These are phyloP conservation scores for Alternaria atra DNA, from an alignment of 2,329 filamentous ascomycete species.

Conservation along the genomic window DNA sequence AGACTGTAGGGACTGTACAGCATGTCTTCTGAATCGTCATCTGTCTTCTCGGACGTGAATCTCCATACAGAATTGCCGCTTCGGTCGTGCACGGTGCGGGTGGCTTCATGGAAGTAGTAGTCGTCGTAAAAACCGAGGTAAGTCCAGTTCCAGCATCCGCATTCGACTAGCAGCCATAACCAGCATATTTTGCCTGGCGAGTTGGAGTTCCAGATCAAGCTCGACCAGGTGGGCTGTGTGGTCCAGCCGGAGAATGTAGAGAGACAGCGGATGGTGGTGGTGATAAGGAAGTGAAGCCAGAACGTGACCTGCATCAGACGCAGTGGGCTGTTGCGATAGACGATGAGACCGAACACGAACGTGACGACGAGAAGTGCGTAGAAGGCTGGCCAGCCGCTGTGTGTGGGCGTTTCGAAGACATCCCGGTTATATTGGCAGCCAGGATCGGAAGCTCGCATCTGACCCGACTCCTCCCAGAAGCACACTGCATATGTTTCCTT, in stretches of 20 bases:
- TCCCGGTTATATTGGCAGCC: neutral
- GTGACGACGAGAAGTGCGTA: neutral
- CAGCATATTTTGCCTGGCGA: neutral
- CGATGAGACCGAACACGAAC: neutral
- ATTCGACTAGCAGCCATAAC: neutral
- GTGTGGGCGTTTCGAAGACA: neutral
- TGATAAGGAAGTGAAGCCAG: constrained; percentile 2
- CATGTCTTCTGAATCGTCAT: neutral
- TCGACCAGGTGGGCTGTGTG: neutral
- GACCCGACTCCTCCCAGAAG: neutral
- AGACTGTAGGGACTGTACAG: neutral
- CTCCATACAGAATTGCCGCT: neutral
- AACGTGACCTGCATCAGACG: neutral
- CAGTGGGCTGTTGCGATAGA: neutral
- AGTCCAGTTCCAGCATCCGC: neutral
- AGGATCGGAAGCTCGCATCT: neutral
- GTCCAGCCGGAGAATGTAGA: neutral
- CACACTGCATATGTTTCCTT: neutral
- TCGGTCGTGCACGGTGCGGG: constrained; percentile 1
- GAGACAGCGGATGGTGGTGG: neutral
- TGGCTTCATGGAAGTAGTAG: neutral
- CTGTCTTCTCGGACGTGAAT: neutral
- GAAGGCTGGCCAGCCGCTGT: neutral
- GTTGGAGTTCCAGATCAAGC: neutral
- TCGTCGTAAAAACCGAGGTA: constrained; percentile 5